Evolutionary conservation across 805 yeast genomes (phyloP).

Genomic region (Ogataea minuta): DNA sequence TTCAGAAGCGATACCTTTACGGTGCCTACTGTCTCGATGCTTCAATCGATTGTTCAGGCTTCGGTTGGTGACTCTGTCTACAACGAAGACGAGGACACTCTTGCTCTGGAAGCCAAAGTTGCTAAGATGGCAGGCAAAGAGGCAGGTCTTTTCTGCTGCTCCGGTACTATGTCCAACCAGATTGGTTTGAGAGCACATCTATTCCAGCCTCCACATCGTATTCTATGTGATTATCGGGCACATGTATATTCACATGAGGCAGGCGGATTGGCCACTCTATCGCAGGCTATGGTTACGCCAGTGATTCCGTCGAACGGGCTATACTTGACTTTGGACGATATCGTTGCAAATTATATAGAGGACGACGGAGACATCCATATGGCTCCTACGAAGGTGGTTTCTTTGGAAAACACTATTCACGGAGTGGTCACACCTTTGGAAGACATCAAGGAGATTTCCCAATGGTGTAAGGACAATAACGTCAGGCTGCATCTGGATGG

Average conservation of each 20-base stretch:
- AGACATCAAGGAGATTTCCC: slow-evolving; percentile 65
- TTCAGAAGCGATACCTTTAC: slow-evolving; percentile 83
- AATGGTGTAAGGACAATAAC: slow-evolving; percentile 60
- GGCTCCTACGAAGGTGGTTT: slow-evolving; percentile 81
- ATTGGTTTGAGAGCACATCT: slow-evolving; percentile 73
- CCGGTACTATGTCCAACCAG: slow-evolving; percentile 89
- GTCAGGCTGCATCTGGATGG: slow-evolving; percentile 82
- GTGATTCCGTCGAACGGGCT: slow-evolving; percentile 72
- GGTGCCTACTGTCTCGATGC: slow-evolving; percentile 73
- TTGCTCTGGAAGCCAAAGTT: slow-evolving; percentile 59
- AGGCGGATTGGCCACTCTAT: slow-evolving; percentile 80
- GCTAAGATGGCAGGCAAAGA: slow-evolving; percentile 72
- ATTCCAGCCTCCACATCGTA: slow-evolving; percentile 74
- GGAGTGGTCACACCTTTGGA: slow-evolving; percentile 77
- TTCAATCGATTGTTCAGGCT: slow-evolving; percentile 52
- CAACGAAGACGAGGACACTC: slow-evolving; percentile 71
- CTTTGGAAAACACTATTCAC: slow-evolving; percentile 82
- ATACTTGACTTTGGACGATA: slow-evolving; percentile 75
- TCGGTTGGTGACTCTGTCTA: slow-evolving; percentile 83
- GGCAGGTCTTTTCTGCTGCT: slow-evolving; percentile 75
- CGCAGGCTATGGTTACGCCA: slow-evolving; percentile 87
- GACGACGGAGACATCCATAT: slow-evolving; percentile 81
- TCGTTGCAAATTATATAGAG: slow-evolving; percentile 54
- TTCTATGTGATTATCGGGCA: slow-evolving; percentile 77
- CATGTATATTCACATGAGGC: slow-evolving; percentile 85